Percentiles rank a stretch among this genome's conserved stretches.
Evolutionary conservation across 352 stramenopile species (phyloP).

Genomic region (Thalassiosira hispida): DNA sequence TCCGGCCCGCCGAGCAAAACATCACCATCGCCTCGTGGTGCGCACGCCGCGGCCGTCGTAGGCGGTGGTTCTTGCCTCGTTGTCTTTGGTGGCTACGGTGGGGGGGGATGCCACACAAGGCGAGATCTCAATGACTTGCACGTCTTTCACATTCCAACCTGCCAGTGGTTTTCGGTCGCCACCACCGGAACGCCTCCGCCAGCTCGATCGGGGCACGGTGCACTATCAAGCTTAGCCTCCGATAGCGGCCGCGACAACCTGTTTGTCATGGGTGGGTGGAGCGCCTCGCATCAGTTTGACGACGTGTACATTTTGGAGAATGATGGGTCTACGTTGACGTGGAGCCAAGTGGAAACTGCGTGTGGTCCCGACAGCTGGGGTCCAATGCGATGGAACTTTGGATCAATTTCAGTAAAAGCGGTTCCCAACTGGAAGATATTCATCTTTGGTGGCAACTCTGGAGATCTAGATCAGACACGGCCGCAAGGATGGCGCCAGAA

Average conservation of each 20-base stretch:
- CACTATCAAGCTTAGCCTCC: conserved; percentile 60
- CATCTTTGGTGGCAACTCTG: conserved; percentile 95
- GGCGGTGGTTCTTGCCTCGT: conserved; percentile 80
- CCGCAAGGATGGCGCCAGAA: conserved; percentile 89
- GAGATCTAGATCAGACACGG: conserved; percentile 89
- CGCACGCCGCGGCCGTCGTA: conserved; percentile 90
- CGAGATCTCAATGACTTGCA: conserved; percentile 87
- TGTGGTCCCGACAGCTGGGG: conserved; percentile 75
- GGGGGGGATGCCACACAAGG: conserved; percentile 82
- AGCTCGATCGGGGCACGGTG: conserved; percentile 89
- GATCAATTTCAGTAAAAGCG: conserved; percentile 91
- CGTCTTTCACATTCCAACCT: conserved; percentile 89
- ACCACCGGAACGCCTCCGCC: conserved; percentile 90
- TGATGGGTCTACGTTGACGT: conserved; percentile 88
- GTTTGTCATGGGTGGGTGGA: conserved; percentile 95
- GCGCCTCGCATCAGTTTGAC: conserved; percentile 94
- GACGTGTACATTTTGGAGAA: conserved; percentile 91
- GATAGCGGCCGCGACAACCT: conserved; percentile 90
- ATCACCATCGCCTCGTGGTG: conserved; percentile 87
- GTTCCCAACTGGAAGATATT: conserved; percentile 98
- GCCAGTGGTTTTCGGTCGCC: conserved; percentile 87
- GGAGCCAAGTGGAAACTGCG: conserved; percentile 84
- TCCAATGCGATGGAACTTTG: conserved; percentile 91
- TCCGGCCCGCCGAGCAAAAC: conserved; percentile 12
- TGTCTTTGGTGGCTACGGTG: conserved; percentile 96